phyloP scores from a whole-genome alignment of 2,329 filamentous ascomycete species.

The Clathrospora elynae region DNA sequence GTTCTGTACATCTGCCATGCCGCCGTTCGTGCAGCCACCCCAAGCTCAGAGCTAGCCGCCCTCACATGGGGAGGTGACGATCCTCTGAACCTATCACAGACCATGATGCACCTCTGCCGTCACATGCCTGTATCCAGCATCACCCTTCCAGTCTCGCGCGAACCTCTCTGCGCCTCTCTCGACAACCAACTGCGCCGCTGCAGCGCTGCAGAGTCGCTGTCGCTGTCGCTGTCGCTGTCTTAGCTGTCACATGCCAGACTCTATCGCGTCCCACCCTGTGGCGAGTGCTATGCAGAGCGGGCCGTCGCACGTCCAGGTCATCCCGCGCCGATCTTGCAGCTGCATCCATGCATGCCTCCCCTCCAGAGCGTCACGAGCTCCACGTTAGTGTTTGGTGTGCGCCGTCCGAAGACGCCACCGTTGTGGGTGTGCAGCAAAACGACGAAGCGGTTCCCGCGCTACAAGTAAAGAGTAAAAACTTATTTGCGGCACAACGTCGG shows the following conservation, averaged over 20 bases:
- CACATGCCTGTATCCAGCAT: constrained; percentile 27
- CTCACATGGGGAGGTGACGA: constrained; percentile 29
- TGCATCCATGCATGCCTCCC: constrained; percentile 30
- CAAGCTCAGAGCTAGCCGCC: constrained; percentile 25
- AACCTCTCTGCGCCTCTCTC: constrained; percentile 20
- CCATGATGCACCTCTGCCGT: constrained; percentile 29
- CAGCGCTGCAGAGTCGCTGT: neutral
- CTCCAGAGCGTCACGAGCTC: constrained; percentile 32
- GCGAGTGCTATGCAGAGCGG: constrained; percentile 34
- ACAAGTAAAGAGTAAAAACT: too few species aligned
- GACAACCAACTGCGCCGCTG: constrained; percentile 7
- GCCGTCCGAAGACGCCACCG: constrained; percentile 7
- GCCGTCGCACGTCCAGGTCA: constrained; percentile 37
- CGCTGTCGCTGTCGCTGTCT: constrained; percentile 3
- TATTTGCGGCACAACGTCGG: neutral
- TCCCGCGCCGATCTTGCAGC: constrained; percentile 30
- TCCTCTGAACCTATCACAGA: constrained; percentile 35
- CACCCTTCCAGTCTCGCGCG: constrained; percentile 19
- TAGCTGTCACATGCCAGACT: constrained; percentile 37
- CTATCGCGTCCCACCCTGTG: constrained; percentile 32
- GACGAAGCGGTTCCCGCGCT: constrained; percentile 6
- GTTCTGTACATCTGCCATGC: constrained; percentile 10
- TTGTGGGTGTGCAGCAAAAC: constrained; percentile 10
- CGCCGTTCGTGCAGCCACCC: constrained; percentile 32
- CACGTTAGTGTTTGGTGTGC: constrained; percentile 19